Base-by-base conservation (phyloP, 495 filamentous ascomycete genomes). In the Aspergillus ostianus region DNA sequence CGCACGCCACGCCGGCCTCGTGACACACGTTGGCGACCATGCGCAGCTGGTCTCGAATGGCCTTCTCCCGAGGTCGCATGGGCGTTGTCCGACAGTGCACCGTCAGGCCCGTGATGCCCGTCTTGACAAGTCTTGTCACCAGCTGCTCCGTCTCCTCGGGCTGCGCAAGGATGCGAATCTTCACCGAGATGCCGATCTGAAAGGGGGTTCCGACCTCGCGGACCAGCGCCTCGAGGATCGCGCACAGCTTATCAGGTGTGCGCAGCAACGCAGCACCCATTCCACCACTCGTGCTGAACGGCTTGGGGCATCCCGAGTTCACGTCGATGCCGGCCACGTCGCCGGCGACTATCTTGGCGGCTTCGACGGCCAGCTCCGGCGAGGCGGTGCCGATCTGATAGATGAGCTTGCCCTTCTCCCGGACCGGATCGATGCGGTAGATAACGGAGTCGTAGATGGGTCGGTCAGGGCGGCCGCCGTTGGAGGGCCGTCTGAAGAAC, bases 251-350 rank as follows among this genome's bases (percentile, higher is more conserved):
- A 56, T 97, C 93, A 0, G 94, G 95, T 0, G 86, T 90, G 51
- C 82, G 81, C 17, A 98, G 80, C 20, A 98, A 76, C 3, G 92
- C 94, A 0, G 95, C 94, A 29, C 95, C 95, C 94, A 98, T 98
- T 44, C 94, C 95, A 41, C 91, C 89, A 57, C 79, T 80, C 12
- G 92, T 95, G 62, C 87, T 91, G 73, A 98, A 98, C 4, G 95
- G 92, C 74, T 98, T 98, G 0, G 94, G 94, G 72, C 94, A 98
- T 6, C 94, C 94, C 6, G 93, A 90, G 77, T 98, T 98, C 56
- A 98, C 88, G 71, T 98, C 94, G 59, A 98, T 97, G 45, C 95
- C 94, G 0, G 87, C 86, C 0, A 98, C 93, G 73, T 98, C 89
- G 5, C 74, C 80, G 0, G 91, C 95, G 10, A 98, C 89, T 6